Evolutionary conservation across 164 flowering plant genomes (phyloP).

Genomic region (Nelumbo lutea): DNA sequence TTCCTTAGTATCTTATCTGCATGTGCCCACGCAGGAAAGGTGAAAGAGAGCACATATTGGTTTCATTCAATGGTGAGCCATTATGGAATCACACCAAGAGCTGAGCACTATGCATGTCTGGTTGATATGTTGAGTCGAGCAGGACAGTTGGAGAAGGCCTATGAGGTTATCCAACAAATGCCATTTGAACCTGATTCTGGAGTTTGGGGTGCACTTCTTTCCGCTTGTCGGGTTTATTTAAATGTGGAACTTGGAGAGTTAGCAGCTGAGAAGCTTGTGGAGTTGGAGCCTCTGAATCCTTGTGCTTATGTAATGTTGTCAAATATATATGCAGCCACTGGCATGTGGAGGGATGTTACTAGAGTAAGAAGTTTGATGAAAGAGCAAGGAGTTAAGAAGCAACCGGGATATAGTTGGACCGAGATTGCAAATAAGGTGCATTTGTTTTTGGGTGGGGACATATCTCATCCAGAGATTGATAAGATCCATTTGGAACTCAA

Average conservation of each 20-base stretch:
- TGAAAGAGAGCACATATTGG: conserved; percentile 34
- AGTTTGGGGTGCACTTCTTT: conserved; percentile 41
- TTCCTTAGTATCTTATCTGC: conserved; percentile 46
- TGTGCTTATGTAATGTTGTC: conserved; percentile 38
- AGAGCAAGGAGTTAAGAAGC: conserved; percentile 43
- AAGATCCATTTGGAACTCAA: conserved; percentile 28
- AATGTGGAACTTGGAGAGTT: conserved; percentile 44
- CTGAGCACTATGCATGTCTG: conserved; percentile 44
- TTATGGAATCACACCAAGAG: conserved; percentile 26
- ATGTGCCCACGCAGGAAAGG: conserved; percentile 47
- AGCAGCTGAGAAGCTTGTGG: conserved; percentile 36
- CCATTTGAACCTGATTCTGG: conserved; percentile 33
- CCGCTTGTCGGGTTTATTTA: conserved; percentile 30
- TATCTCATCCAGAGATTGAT: conserved; percentile 37
- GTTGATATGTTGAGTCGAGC: conserved; percentile 45
- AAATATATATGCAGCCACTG: conserved; percentile 43
- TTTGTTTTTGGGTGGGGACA: conserved; percentile 38
- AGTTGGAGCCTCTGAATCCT: conserved; percentile 37
- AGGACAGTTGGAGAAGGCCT: conserved; percentile 39
- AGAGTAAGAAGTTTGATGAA: conserved; percentile 36
- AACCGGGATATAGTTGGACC: conserved; percentile 45
- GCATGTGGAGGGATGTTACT: conserved; percentile 40
- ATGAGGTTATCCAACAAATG: conserved; percentile 29
- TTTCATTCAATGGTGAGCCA: conserved; percentile 25
- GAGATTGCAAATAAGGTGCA: conserved; percentile 40